phyloP scores from a whole-genome alignment of 345 rosid genomes.

The Dipteronia dyeriana region DNA sequence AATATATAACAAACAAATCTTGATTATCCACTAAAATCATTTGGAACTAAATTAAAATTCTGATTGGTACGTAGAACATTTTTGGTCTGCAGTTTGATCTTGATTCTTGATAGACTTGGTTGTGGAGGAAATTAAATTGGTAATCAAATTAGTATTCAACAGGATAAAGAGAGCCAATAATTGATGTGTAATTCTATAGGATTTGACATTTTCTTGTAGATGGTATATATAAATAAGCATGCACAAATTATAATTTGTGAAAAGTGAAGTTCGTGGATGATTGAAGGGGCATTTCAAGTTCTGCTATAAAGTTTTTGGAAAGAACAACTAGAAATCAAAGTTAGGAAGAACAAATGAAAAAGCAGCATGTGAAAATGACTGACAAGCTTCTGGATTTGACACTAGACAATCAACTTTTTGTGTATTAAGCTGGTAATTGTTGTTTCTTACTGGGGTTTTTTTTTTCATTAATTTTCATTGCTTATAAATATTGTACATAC shows the following conservation, averaged over 20 bases:
- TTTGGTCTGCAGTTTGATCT: neutral
- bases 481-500: too few species aligned
- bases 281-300: neutral
- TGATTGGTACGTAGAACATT: too few species aligned
- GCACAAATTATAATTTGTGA: too few species aligned
- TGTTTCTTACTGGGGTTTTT: neutral
- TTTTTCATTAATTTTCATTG: neutral
- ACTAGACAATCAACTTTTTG: neutral
- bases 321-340: constrained; percentile 5
- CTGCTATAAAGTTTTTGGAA: neutral
- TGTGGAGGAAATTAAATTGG: neutral
- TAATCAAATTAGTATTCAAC: neutral
- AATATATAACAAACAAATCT: too few species aligned
- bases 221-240: too few species aligned
- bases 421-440: neutral
- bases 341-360: constrained; percentile 1
- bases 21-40: too few species aligned
- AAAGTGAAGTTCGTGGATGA: too few species aligned
- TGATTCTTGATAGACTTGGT: neutral
- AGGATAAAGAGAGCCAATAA: neutral
- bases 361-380: constrained; percentile 1
- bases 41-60: neutral
- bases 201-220: constrained; percentile 4
- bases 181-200: neutral
- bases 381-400: neutral